Base-by-base conservation (phyloP, 441 rosid genomes). In the Viola pubescens region DNA sequence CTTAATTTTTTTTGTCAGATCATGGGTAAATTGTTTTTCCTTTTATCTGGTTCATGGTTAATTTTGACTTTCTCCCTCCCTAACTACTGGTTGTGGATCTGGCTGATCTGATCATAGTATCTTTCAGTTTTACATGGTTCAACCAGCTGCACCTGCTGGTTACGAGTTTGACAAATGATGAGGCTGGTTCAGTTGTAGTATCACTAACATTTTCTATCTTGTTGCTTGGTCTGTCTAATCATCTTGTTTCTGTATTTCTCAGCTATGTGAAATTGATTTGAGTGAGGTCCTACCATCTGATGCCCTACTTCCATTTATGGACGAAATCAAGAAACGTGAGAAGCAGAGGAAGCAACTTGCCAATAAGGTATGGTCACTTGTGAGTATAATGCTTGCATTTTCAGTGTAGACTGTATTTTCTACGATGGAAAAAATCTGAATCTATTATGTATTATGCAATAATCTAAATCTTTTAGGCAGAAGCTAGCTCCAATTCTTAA, bases 251-350 rank as follows among this genome's bases (percentile, higher is more conserved):
- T 52, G 38, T 3, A 64, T 61, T 63, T 68, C 65, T 69, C 89
- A 94, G 97, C 84, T 94, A 58, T 86, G 97, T 78, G 98, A 94
- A 78, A 80, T 90, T 75, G 94, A 90, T 73, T 58, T 94, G 79
- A 83, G 76, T 72, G 84, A 73, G 56, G 59, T 80, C 7, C 70
- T 94, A 51, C 94, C 91, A 62, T 69, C 80, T 61, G 85, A 74
- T 48, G 78, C 95, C 1, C 71, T 88, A 75, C 59, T 70, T 75
- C 97, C 97, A 37, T 90, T 90, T 72, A 74, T 84, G 75, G 91
- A 83, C 72, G 98, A 90, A 79, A 90, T 86, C 52, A 81, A 82
- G 78, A 94, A 81, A 82, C 97, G 96, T 42, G 88, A 83, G 54
- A 83, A 75, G 79, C 91, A 77, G 71, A 73, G 97, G 79, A 90